These are phyloP conservation scores for Tulasnella sp. DNA, from an alignment of 768 basidiomycete genomes.

Conservation along the genomic window DNA sequence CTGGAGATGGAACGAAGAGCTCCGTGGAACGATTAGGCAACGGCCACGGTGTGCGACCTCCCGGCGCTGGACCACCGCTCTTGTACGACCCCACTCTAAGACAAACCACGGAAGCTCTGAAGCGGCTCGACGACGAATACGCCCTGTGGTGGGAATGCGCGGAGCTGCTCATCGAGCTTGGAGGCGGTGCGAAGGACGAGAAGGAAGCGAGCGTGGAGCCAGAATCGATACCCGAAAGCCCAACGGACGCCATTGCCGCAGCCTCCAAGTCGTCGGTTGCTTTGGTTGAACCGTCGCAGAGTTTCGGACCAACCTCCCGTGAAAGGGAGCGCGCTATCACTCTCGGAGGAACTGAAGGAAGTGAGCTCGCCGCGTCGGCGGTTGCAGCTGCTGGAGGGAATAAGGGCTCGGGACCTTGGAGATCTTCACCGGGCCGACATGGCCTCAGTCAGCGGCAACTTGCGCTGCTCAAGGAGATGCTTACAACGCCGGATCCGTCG, in stretches of 20 bases:
- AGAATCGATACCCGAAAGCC: not conserved
- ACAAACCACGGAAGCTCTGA: slow-evolving; percentile 35
- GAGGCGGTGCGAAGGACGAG: slow-evolving; percentile 49
- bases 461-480: slow-evolving; percentile 72
- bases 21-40: slow-evolving; percentile 31
- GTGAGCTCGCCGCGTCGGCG: not conserved
- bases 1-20: slow-evolving; percentile 6
- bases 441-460: slow-evolving; percentile 82
- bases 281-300: not conserved
- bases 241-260: not conserved
- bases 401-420: slow-evolving; percentile 47
- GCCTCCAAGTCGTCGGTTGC: slow-evolving; percentile 1
- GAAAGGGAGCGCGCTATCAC: slow-evolving; percentile 62
- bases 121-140: slow-evolving; percentile 65
- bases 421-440: slow-evolving; percentile 74
- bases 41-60: slow-evolving; percentile 41
- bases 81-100: slow-evolving; percentile 55
- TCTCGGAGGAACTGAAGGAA: slow-evolving; percentile 29
- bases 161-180: slow-evolving; percentile 79
- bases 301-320: not conserved
- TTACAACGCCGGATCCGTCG: slow-evolving; percentile 46
- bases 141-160: slow-evolving; percentile 89
- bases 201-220: not conserved
- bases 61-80: slow-evolving; percentile 42
- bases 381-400: not conserved